A percentile compares a stretch with the other conserved stretches of the same genome.
These are phyloP conservation scores for Blastobotrys aristatus DNA, from an alignment of 1,139 yeast species.

Conservation along the genomic window DNA sequence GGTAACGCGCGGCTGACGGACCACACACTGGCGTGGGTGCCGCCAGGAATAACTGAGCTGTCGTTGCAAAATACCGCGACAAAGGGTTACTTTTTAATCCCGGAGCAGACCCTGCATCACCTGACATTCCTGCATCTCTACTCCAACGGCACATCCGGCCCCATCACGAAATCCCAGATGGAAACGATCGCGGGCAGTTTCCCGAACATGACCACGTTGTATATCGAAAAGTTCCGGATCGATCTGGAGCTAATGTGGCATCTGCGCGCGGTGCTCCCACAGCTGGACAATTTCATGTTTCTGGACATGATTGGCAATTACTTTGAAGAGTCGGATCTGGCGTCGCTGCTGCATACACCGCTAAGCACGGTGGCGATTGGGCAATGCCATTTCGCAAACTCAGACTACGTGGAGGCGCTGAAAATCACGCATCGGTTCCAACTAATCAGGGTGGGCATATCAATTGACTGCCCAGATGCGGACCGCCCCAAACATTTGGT, in stretches of 20 bases:
- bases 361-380: conserved; percentile 2
- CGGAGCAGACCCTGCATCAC: not conserved
- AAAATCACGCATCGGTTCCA: not conserved
- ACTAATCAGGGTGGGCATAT: not conserved
- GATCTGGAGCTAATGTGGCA: conserved; percentile 2
- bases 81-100: conserved; percentile 1
- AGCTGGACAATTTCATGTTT: conserved; percentile 4
- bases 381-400: too few species aligned
- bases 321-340: conserved; percentile 8
- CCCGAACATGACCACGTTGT: conserved; percentile 3
- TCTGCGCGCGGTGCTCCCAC: conserved; percentile 3
- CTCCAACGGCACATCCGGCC: conserved; percentile 1
- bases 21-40: conserved; percentile 1
- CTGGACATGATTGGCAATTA: conserved; percentile 1
- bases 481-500: too few species aligned
- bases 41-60: not conserved
- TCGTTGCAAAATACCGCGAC: conserved; percentile 6
- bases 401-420: not conserved
- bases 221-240: conserved; percentile 7
- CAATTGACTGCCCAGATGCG: conserved; percentile 3
- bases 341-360: not conserved
- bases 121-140: conserved; percentile 6
- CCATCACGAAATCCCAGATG: not conserved
- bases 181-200: not conserved
- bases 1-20: not conserved